phyloP scores from a whole-genome alignment of 2,329 filamentous ascomycete genomes.

The Penicillium psychrosexuale region DNA sequence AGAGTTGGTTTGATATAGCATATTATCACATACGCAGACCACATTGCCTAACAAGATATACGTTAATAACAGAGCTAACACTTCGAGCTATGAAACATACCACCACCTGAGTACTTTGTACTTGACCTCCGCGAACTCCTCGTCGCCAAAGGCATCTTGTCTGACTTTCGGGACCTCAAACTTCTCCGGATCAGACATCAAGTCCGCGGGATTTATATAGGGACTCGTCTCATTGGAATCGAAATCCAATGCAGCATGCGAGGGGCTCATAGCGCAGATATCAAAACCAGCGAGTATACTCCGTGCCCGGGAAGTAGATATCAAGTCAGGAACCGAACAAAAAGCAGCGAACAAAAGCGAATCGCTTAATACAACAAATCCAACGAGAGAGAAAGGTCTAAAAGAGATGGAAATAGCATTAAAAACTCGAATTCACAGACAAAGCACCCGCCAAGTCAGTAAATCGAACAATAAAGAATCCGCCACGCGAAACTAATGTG shows the following conservation, averaged over 20 bases:
- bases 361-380: not conserved
- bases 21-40: conserved; percentile 35
- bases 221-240: not conserved
- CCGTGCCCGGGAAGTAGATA: not conserved
- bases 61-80: not conserved
- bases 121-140: conserved; percentile 44
- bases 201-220: not conserved
- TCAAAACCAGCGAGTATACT: not conserved
- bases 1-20: not conserved
- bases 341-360: not conserved
- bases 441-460: not conserved
- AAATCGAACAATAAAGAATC: conserved; percentile 6
- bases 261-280: conserved; percentile 11
- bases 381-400: not conserved
- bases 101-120: conserved; percentile 52
- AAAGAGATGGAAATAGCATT: not conserved
- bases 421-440: not conserved
- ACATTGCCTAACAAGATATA: conserved; percentile 35
- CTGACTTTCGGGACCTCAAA: conserved; percentile 12
- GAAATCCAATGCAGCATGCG: not conserved
- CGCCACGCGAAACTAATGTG: conserved; percentile 8
- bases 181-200: conserved; percentile 22
- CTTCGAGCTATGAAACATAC: conserved; percentile 18
- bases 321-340: not conserved
- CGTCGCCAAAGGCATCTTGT: conserved; percentile 40